Evolutionary conservation across 2,329 filamentous ascomycete species (phyloP), one percentile per base, ranked within the genome.

Genomic region (Mycosphaerella arachidis): DNA sequence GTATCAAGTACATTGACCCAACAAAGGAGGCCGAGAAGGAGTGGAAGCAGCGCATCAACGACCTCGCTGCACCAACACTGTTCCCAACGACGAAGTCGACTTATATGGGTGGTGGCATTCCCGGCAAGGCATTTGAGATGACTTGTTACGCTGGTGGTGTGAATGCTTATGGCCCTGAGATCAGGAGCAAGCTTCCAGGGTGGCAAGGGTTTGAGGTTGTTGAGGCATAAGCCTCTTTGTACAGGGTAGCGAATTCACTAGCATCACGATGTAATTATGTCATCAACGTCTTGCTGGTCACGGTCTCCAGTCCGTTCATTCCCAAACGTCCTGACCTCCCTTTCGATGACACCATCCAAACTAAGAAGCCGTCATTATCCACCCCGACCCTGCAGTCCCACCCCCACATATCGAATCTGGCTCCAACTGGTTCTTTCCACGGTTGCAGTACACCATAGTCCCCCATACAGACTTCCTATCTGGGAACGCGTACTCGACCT

Each of bases 21-120:
- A 71, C 67, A 9, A 64, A 68, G 52, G 66, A 71, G 46, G 70
- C 69, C 9, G 64, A 60, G 37, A 61, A 66, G 16, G 63, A 57
- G 16, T 71, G 69, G 69, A 68, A 70, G 62, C 64, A 69, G 56
- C 59, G 67, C 4, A 70, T 71, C 50, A 67, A 69, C 13, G 68
- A 71, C 29, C 59, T 69, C 12, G 62, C 64, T 31, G 63, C 69
- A 16, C 59, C 56, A 4, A 65, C 66, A 8, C 62, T 71, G 5
- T 71, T 71, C 61, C 67, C 69, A 3, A 68, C 64, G 4, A 67
- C 67, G 4, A 53, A 62, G 20, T 66, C 62, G 35, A 69, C 66
- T 18, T 71, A 71, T 51, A 69, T 70, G 69, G 68, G 70, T n/a
- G 60, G 62, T n/a, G 64, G 62, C 2, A 58, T 69, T 6, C 67